Evolutionary conservation across 225 moss, liverwort and hornwort species (phyloP).

Genomic region (Bryum argenteum): DNA sequence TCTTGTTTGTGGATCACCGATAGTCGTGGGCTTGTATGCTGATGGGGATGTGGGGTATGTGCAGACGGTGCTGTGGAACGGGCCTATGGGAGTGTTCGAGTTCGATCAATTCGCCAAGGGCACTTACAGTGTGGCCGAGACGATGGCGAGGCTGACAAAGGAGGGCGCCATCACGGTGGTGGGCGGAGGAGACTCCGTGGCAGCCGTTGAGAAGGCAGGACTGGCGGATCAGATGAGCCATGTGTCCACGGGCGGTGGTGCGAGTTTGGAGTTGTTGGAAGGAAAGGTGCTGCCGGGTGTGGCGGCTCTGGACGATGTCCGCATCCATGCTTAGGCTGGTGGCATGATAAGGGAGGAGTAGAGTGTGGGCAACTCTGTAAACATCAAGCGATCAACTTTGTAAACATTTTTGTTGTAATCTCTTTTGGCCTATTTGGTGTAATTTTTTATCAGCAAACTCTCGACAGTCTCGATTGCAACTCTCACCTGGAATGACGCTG

Average conservation of each 20-base stretch:
- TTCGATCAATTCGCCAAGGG: constrained; percentile 75
- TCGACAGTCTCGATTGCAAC: no score
- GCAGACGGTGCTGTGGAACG: constrained; percentile 98
- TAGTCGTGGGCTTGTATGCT: not conserved
- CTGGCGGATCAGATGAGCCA: constrained; percentile 83
- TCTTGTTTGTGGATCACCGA: not conserved
- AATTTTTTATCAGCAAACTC: no score
- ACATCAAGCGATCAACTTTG: constrained; percentile 3
- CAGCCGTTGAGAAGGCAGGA: constrained; percentile 89
- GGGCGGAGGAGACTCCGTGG: constrained; percentile 96
- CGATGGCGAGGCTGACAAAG: constrained; percentile 70
- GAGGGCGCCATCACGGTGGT: constrained; percentile 77
- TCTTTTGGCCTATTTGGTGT: no score
- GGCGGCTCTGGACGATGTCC: constrained; percentile 80
- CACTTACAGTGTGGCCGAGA: constrained; percentile 63
- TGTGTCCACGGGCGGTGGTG: constrained; percentile 91
- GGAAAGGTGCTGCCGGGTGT: constrained; percentile 93
- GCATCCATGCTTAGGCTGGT: constrained; percentile 43
- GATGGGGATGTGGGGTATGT: not conserved
- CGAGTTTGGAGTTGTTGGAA: constrained; percentile 91
- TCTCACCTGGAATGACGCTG: no score
- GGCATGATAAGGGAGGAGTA: not conserved
- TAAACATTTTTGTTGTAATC: constrained; percentile 15
- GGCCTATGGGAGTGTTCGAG: constrained; percentile 98
- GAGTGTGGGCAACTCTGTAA: constrained; percentile 8